Base-by-base conservation (phyloP, 371 early-diverging fungal genomes). In the Circinella minor region DNA sequence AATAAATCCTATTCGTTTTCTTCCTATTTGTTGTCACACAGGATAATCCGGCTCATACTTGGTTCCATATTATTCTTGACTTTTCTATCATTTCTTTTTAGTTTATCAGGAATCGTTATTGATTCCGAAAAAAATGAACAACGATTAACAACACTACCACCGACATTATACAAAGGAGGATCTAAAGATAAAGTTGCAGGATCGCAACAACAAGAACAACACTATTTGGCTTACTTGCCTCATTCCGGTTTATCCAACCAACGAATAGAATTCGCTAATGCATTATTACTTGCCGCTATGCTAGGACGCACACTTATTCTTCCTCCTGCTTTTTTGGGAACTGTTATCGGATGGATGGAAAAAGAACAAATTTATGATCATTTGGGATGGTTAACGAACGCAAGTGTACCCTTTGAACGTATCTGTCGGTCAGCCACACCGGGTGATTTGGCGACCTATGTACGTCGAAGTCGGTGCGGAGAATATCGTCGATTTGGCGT, bases 221-320 rank as follows among this genome's bases (percentile, higher is more conserved):
- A 38, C 17, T 87, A 78, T 61, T 73, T 89, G 15, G 81, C 90
- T 18, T 89, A 88, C 57, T 55, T 87, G 10, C 88, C 88, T 7
- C 88, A 89, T 71, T 82, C 84, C 6, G 85, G 87, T 0, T 73
- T 89, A 62, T 85, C 86, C 43, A 87, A 88, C 63, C 90, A 89
- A 66, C 81, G 87, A 11, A 87, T 86, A 37, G 82, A 82, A 61
- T 75, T 90, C 36, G 84, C 84, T 39, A 90, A 88, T 59, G 86
- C 87, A 0, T 67, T 90, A 5, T 55, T 84, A 27, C 66, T 90
- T 18, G 85, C 90, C 0, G 78, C 74, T 10, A 70, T 83, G 38
- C 68, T 87, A 36, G 85, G 88, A 37, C 82, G 90, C 8, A 90
- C 90, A 0, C 70, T 90, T 10, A 74, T 90, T 36, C 63, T 90